Base-by-base conservation (phyloP, 2,329 filamentous ascomycete genomes). In the Monascus ruber region DNA sequence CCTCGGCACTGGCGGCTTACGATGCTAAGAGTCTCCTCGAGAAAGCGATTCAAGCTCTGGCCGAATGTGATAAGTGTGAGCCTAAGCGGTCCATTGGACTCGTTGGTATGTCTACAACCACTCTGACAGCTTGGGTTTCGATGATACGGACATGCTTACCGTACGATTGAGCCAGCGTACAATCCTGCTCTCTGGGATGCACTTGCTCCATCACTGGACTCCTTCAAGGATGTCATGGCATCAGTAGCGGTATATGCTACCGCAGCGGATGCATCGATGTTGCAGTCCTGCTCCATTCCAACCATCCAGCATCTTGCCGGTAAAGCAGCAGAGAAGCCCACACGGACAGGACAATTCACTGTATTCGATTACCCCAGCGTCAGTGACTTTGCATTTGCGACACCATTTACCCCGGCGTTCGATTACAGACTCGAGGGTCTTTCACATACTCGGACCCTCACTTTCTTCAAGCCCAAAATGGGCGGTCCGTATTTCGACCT, bases 401-500 rank as follows among this genome's bases (percentile, higher is more conserved):
- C 73, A 0, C 76, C 77, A 0, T 69, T 69, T 6, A 65, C 72
- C 33, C 35, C 50, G 0, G 57, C 69, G 42, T 81, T 76, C 57
- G 61, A 72, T 41, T 67, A 72, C 42, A 58, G 67, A 4, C 62
- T 71, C 0, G 80, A 79, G 27, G 67, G 72, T 0, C 64, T 85
- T 0, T 70, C 78, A 0, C 82, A 87, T 53, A 83, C 81, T 0
- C 71, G 83, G 1, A 78, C 68, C 39, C 60, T 85, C 2, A 62
- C 68, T 0, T 83, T 84, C 46, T 51, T 87, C 5, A 85, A 85
- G 51, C 70, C 70, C 4, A 62, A 72, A 1, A 61, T 82, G 2
- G 64, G 65, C 0, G 83, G 82, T 0, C 82, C 83, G 0, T 73
- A 70, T 44, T 85, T 87, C 51, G 80, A 87, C 47, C 72, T 88